A percentile compares a stretch with the other conserved stretches of the same genome.
These are phyloP conservation scores for Phyllosticta paracitricarpa DNA, from an alignment of 2,329 filamentous ascomycete genomes.

Conservation along the genomic window DNA sequence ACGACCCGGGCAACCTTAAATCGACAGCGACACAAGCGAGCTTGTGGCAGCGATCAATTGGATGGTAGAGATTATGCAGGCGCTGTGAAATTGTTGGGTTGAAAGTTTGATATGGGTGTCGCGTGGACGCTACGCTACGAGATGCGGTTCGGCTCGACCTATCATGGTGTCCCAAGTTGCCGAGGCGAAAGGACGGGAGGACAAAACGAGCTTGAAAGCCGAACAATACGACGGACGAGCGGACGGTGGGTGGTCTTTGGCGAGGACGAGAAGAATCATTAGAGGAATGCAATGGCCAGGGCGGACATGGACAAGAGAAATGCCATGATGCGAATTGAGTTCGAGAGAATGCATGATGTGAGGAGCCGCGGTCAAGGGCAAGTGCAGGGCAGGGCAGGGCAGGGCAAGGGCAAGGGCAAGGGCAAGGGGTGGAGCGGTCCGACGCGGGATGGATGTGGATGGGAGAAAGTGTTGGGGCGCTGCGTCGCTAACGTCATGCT, in stretches of 20 bases:
- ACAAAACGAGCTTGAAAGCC: background rate
- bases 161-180: conserved; percentile 2
- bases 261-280: background rate
- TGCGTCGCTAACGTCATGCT: background rate
- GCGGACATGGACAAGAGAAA: background rate
- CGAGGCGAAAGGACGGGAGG: background rate
- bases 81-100: background rate
- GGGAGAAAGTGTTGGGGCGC: background rate
- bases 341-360: background rate
- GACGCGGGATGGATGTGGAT: background rate
- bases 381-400: background rate
- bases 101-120: background rate
- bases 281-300: background rate
- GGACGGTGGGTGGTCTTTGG: background rate
- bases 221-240: background rate
- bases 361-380: background rate
- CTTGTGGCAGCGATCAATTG: background rate
- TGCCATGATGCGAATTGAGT: background rate
- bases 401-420: background rate
- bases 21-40: background rate
- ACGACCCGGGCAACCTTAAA: background rate
- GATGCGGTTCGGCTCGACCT: background rate
- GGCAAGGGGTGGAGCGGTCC: background rate
- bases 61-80: background rate
- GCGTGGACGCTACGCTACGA: background rate